Evolutionary conservation across 352 stramenopile genomes (phyloP), one percentile per base, ranked within the genome.

Genomic region (Globisporangium radiosum): DNA sequence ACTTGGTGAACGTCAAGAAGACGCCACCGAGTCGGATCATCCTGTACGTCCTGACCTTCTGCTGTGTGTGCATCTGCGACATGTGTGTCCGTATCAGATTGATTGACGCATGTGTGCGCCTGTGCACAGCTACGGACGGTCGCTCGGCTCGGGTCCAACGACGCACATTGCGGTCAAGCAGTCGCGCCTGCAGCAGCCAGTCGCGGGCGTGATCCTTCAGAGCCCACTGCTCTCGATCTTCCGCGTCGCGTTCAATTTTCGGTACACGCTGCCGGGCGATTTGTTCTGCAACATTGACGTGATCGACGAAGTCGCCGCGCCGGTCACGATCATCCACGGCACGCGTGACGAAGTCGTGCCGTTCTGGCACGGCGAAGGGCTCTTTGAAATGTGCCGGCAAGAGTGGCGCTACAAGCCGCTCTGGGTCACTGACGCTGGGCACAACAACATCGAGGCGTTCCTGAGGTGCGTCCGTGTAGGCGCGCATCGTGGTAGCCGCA

Each of bases 371-470:
- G 96, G 96, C 8, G 87, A 97, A 74, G 83, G 80, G 47, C 62
- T 99, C 7, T 99, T 98, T 62, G 72, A 98, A 51, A 81, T 84
- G 52, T 92, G 96, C 52, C 73, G 72, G 37, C 89, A 97, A 64
- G 78, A 92, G 47, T 99, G 94, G 94, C 77, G 96, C 44, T 97
- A 85, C 57, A 98, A 98, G 66, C 97, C 97, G 5, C 96, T 99
- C 57, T 99, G 96, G 96, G 95, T 99, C 5, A 87, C 95, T 11
- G 94, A 97, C 58, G 96, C 94, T 3, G 96, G 97, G 0, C 97
- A 99, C 68, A 99, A 99, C 72, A 99, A 99, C 68, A 97, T 99
- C 51, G 97, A 99, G 85, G 88, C 91, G 5, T 89, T 98, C 62
- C 72, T 98, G 51, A 83, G 89, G 81, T 94, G 64, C 14, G 66